A percentile compares a stretch with the other conserved stretches of the same genome.
Evolutionary conservation across 2,329 filamentous ascomycete genomes (phyloP).

Genomic region (Penicillium sp.): DNA sequence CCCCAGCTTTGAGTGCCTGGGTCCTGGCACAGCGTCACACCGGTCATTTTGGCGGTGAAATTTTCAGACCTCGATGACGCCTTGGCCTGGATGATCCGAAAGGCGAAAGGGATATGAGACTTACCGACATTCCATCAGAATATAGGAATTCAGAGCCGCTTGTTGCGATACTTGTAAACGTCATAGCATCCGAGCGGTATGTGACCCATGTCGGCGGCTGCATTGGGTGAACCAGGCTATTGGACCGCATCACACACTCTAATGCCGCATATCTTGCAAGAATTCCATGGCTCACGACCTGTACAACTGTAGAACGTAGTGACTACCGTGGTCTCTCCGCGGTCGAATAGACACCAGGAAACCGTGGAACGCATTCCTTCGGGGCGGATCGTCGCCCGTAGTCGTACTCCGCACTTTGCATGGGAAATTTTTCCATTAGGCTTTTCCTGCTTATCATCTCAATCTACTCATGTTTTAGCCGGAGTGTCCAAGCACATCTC

Average conservation of each 20-base stretch:
- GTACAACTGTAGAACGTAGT: too few relatives aligned
- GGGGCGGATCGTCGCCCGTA: background rate
- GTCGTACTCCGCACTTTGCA: background rate
- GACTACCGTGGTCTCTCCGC: too few relatives aligned
- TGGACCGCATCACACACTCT: background rate
- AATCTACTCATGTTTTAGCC: conserved; percentile 3
- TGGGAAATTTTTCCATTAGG: background rate
- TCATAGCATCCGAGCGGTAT: background rate
- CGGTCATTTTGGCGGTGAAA: background rate
- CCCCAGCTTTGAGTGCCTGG: background rate
- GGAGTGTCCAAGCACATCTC: background rate
- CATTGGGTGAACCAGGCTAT: background rate
- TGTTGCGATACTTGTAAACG: background rate
- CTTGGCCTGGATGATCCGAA: too few relatives aligned
- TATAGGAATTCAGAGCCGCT: background rate
- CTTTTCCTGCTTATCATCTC: background rate
- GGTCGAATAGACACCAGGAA: too few relatives aligned
- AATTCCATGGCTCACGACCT: background rate
- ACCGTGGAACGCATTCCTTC: background rate
- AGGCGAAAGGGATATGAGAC: background rate
- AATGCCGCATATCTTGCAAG: background rate
- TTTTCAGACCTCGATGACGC: background rate
- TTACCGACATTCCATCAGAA: background rate
- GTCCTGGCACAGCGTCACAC: background rate
- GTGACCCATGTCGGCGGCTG: background rate